phyloP scores from a whole-genome alignment of 345 rosid genomes.

The Acer yangbiense region DNA sequence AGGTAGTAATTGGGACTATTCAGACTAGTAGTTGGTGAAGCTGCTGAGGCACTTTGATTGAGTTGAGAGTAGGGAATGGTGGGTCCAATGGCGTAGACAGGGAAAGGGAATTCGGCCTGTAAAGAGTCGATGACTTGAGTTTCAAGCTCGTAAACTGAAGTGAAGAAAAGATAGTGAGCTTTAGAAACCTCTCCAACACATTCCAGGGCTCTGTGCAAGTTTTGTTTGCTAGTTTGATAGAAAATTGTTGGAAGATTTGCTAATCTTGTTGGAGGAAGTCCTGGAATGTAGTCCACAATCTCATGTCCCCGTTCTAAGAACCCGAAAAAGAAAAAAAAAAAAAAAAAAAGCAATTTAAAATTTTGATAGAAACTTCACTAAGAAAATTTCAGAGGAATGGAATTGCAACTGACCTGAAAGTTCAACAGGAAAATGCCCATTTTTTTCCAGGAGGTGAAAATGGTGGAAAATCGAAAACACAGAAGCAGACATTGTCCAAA shows the following conservation, averaged over 20 bases:
- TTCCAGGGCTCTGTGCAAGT: not conserved
- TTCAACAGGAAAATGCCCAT: constrained; percentile 17
- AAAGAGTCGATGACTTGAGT: constrained; percentile 16
- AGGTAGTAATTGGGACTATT: not conserved
- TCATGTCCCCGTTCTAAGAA: constrained; percentile 38
- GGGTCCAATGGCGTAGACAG: constrained; percentile 32
- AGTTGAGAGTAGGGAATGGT: constrained; percentile 27
- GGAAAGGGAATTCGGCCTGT: not conserved
- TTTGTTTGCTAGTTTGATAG: constrained; percentile 4
- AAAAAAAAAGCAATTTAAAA: constrained; percentile 17
- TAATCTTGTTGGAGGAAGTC: constrained; percentile 31
- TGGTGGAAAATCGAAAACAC: constrained; percentile 31
- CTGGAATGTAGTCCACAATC: constrained; percentile 39
- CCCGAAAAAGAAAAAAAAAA: constrained; percentile 9
- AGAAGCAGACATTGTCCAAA: constrained; percentile 38
- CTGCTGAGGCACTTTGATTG: not conserved
- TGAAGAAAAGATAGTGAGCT: constrained; percentile 28
- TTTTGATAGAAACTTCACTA: too few relatives aligned
- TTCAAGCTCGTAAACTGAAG: constrained; percentile 31
- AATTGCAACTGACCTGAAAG: constrained; percentile 18
- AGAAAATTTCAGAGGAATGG: not conserved
- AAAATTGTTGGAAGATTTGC: constrained; percentile 26
- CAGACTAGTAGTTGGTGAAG: too few relatives aligned
- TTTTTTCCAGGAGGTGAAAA: constrained; percentile 19
- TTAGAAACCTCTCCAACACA: not conserved